Conservation (phyloP, 805 yeast genomes). For the Brettanomyces sp. region DNA sequence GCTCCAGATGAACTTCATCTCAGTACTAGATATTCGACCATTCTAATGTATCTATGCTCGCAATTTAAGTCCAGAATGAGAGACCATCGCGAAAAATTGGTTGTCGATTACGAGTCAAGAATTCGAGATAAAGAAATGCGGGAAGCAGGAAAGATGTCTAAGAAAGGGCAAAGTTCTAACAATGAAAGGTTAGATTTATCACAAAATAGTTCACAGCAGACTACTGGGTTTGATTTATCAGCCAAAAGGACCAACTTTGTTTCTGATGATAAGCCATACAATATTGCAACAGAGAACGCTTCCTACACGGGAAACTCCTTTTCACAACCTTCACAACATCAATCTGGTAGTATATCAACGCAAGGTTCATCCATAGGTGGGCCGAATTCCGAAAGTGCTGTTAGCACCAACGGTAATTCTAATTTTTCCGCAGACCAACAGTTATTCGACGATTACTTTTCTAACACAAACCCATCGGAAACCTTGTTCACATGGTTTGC, state of each 20-base stretch:
- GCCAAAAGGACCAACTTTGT: no score
- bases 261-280: no score
- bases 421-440: constrained; percentile 15
- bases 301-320: background rate
- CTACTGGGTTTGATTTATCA: no score
- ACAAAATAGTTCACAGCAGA: no score
- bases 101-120: constrained; percentile 20
- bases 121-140: constrained; percentile 10
- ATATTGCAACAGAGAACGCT: background rate
- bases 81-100: constrained; percentile 10
- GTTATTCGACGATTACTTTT: constrained; percentile 24
- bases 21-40: constrained; percentile 70
- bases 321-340: background rate
- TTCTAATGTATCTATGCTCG: constrained; percentile 64
- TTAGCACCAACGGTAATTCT: no score
- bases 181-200: background rate
- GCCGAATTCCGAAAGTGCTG: no score
- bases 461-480: constrained; percentile 25
- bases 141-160: constrained; percentile 1
- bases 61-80: constrained; percentile 48
- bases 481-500: constrained; percentile 42
- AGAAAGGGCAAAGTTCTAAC: background rate
- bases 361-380: constrained; percentile 2
- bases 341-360: background rate
- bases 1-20: constrained; percentile 86